phyloP scores from a whole-genome alignment of 768 basidiomycete species.

The Ephemerocybe angulata region DNA sequence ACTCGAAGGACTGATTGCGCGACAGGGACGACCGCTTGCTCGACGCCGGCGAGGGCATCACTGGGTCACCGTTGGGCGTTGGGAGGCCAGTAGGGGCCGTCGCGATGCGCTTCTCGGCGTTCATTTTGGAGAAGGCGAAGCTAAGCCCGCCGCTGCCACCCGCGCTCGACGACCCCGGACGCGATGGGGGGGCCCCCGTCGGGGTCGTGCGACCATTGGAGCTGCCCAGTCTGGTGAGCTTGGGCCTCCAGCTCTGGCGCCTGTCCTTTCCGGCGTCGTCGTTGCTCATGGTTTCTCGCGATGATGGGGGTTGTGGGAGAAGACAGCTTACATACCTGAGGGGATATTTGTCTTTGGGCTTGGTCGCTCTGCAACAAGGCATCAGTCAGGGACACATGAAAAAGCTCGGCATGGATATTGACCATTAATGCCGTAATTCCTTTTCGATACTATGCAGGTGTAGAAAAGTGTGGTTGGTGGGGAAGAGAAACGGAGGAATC shows the following conservation, averaged over 20 bases:
- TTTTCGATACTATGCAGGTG: background rate
- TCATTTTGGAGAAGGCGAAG: background rate
- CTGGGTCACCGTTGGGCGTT: conserved; percentile 13
- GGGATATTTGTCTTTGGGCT: conserved; percentile 13
- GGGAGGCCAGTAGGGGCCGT: conserved; percentile 18
- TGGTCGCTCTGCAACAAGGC: conserved; percentile 9
- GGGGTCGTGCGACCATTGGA: background rate
- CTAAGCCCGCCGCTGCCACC: conserved; percentile 8
- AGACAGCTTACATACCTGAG: conserved; percentile 20
- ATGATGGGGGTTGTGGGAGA: conserved; percentile 1
- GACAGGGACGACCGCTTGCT: conserved; percentile 8
- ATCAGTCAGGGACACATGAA: conserved; percentile 14
- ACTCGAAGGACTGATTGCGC: conserved; percentile 18
- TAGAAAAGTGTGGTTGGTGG: background rate
- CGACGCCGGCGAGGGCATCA: background rate
- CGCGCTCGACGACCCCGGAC: conserved; percentile 19
- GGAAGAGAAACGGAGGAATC: background rate
- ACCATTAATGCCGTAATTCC: conserved; percentile 17
- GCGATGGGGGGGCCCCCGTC: conserved; percentile 3
- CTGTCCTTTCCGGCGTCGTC: conserved; percentile 22
- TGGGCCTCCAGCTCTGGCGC: conserved; percentile 34
- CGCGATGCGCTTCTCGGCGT: conserved; percentile 14
- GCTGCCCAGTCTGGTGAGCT: conserved; percentile 33
- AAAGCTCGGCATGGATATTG: conserved; percentile 22
- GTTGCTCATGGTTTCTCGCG: conserved; percentile 19